Percentiles rank a stretch among this genome's conserved stretches.
These are phyloP conservation scores for Lippia alba DNA, from an alignment of 305 asterid genomes.

Conservation along the genomic window DNA sequence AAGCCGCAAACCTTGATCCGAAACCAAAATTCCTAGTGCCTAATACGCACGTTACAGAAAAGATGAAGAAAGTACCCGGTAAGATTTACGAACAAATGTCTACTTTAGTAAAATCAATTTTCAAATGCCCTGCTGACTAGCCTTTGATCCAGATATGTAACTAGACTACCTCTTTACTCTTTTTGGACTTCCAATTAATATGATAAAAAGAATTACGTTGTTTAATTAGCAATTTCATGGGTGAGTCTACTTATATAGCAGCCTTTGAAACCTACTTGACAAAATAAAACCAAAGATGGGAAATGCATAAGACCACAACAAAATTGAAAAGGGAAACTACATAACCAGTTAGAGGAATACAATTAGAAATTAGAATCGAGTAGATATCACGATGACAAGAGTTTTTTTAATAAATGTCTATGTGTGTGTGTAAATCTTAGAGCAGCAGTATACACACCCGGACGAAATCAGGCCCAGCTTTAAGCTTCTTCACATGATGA, in stretches of 20 bases:
- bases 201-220: not conserved
- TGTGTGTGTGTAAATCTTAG: no score
- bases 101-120: not conserved
- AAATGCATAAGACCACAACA: no score
- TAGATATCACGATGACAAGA: no score
- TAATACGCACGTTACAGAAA: not conserved
- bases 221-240: no score
- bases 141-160: no score
- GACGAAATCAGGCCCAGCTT: not conserved
- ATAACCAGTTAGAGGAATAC: not conserved
- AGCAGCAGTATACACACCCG: not conserved
- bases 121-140: not conserved
- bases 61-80: not conserved
- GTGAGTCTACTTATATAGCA: no score
- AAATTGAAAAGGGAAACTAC: not conserved
- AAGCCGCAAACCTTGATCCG: not conserved
- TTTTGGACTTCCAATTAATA: not conserved
- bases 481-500: slow-evolving; percentile 25
- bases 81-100: not conserved
- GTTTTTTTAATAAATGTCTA: no score
- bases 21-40: not conserved
- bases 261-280: no score
- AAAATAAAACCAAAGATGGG: no score
- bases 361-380: no score
- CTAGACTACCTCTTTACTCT: not conserved